Base-by-base conservation (phyloP, 495 filamentous ascomycete genomes). In the Rostrohypoxylon terebratum region DNA sequence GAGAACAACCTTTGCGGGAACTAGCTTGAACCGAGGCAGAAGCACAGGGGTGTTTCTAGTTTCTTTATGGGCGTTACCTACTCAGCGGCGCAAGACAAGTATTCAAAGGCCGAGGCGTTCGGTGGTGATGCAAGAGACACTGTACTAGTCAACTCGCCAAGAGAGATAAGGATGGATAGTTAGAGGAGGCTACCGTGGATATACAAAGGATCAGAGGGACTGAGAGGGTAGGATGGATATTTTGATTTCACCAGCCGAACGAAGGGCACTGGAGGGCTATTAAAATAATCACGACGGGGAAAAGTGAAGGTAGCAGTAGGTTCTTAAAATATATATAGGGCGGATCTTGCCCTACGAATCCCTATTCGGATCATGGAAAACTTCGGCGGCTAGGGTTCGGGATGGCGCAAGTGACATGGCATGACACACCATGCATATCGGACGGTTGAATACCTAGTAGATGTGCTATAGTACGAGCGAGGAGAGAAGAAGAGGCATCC, bases 391-490 rank as follows among this genome's bases (percentile, higher is more conserved):
- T 23, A 55, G 48, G 47, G 42, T 69, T 59, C 57, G 55, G 40
- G 33, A 66, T 69, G 61, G 55, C 69, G 58, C 62, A 50, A 68
- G 57, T 40, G 31, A 65, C 21, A 73, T 69, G 65, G 61, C 50
- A 62, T 69, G 66, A 63, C 57, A 57, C 66, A 47, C 66, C 34
- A 50, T 69, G 61, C 66, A 73, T 57, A 67, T 62, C 40, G 45
- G 67, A 47, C 44, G 61, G 34, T 45, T 66, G 31, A 58, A 48
- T 62, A 59, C 28, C 28, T 28, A 28, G 28, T 28, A 3, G 48
- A 16, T 42, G 31, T 73, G 44, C 58, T 42, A 42, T 44, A 54
- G 25, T 62, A 66, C 47, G 38, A 63, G n/a, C 38, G 34, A 53
- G 59, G 59, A 59, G 21, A 45, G 42, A 45, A 45, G 42, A 21